A percentile compares a stretch with the other conserved stretches of the same genome.
Evolutionary conservation across 495 filamentous ascomycete genomes (phyloP).

Genomic region (Ramalina peruviana): DNA sequence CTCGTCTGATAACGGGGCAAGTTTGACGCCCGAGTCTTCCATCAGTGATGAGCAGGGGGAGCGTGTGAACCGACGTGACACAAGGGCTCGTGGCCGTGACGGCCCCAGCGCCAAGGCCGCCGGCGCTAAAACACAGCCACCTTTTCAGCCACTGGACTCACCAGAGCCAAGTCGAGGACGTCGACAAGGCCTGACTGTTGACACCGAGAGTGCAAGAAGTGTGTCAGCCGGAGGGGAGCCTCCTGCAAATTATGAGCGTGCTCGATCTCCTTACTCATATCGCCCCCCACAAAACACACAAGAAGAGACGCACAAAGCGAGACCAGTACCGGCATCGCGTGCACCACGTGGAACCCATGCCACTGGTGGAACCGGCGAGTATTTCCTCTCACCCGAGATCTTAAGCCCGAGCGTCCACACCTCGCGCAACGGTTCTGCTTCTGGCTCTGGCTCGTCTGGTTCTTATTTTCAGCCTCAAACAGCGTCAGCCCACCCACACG

Average conservation of each 20-base stretch:
- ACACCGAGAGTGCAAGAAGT: slow-evolving; percentile 8
- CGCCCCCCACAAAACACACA: background rate
- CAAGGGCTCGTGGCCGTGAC: no score
- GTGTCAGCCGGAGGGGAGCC: slow-evolving; percentile 3
- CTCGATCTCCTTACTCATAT: slow-evolving; percentile 11
- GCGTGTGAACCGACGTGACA: background rate
- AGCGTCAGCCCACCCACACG: background rate
- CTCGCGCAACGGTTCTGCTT: background rate
- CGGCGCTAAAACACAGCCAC: background rate
- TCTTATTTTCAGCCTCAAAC: background rate
- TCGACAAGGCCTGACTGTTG: slow-evolving; percentile 1
- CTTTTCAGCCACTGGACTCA: background rate
- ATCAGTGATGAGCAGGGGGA: slow-evolving; percentile 3
- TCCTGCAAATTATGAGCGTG: slow-evolving; percentile 6
- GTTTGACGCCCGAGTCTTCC: slow-evolving; percentile 20
- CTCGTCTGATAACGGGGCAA: slow-evolving; percentile 28
- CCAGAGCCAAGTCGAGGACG: background rate
- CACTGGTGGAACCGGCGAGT: slow-evolving; percentile 5
- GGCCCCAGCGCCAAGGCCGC: no score
- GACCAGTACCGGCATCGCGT: background rate
- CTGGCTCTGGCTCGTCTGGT: background rate
- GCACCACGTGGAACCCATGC: no score
- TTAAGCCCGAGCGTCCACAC: slow-evolving; percentile 7
- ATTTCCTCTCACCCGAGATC: slow-evolving; percentile 13
- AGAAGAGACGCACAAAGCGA: background rate